These are phyloP conservation scores for Globisporangium spinosum DNA, from an alignment of 352 stramenopile genomes.

Conservation along the genomic window DNA sequence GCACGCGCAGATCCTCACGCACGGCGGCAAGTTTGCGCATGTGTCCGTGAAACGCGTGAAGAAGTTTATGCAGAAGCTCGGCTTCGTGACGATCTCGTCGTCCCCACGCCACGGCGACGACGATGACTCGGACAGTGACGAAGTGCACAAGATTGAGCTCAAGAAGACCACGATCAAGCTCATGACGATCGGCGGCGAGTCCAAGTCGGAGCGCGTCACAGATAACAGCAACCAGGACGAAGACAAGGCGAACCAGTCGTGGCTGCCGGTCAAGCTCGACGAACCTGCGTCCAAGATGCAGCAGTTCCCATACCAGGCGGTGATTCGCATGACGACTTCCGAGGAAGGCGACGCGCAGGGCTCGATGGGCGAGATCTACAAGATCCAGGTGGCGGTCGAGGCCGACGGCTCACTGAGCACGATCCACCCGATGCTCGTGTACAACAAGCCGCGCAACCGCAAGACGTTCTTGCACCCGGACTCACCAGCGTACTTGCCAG, in stretches of 20 bases:
- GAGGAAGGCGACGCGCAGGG: slow-evolving; percentile 68
- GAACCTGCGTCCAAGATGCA: slow-evolving; percentile 72
- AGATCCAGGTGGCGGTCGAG: slow-evolving; percentile 84
- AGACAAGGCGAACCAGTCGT: slow-evolving; percentile 39
- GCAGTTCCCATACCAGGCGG: slow-evolving; percentile 78
- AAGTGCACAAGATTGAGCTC: slow-evolving; percentile 12
- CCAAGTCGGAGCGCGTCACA: slow-evolving; percentile 51
- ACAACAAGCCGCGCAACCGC: slow-evolving; percentile 83
- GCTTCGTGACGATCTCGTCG: slow-evolving; percentile 36
- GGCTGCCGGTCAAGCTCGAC: slow-evolving; percentile 82
- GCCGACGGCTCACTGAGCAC: slow-evolving; percentile 55
- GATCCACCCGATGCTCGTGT: slow-evolving; percentile 83
- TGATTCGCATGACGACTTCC: slow-evolving; percentile 81
- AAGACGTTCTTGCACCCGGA: slow-evolving; percentile 87
- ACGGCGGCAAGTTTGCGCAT: slow-evolving; percentile 73
- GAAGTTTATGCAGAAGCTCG: slow-evolving; percentile 85
- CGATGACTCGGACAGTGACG: slow-evolving; percentile 21
- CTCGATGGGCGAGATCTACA: slow-evolving; percentile 86
- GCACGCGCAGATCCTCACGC: slow-evolving; percentile 67
- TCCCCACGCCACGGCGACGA: slow-evolving; percentile 26
- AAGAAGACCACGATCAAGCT: slow-evolving; percentile 53
- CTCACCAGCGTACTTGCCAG: slow-evolving; percentile 67
- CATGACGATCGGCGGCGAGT: slow-evolving; percentile 80
- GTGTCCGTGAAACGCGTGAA: slow-evolving; percentile 81
- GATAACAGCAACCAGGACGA: slow-evolving; percentile 10